Base-by-base conservation (phyloP, 164 flowering plant species). In the Aristolochia fimbriata region DNA sequence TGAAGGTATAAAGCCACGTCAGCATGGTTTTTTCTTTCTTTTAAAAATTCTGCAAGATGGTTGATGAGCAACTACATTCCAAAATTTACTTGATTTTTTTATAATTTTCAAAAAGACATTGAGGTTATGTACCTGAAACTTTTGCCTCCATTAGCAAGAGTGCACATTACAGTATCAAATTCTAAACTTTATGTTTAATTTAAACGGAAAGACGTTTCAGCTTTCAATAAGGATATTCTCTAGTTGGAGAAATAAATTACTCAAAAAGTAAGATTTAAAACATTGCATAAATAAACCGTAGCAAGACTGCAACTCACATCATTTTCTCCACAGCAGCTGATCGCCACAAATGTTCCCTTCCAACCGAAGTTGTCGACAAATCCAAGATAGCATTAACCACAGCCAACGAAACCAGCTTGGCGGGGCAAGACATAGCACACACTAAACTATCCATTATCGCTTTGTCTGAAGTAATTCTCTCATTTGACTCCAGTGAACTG, bases 351-450 rank as follows among this genome's bases (percentile, higher is more conserved):
- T 62, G 55, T 17, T 49, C 67, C 24, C 80, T 62, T 24, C 81
- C 95, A 37, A 74, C 7, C 1, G 67, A 66, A 8, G 83, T 79
- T 0, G 84, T 69, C 7, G 78, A 75, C 55, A 87, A 37, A 74
- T 87, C 95, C 78, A 85, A 65, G 49, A 85, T 48, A 17, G 88
- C 82, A 77, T 77, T 77, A 55, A 81, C 77, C 5, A 75, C 87
- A 67, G 81, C 79, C 66, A 62, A 17, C 0, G 64, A 41, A 5
- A 77, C 72, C 9, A 21, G 64, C 63, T 60, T 63, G 0, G 27
- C 51, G 8, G 69, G n/a, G 60, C 64, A 59, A 47, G 30, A 47
- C n/a, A 80, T 15, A 47, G 53, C 65, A 0, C 58, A 45, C 24
- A 80, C 19, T 47, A 84, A 66, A 51, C 68, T 78, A 65, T 59